A percentile compares a stretch with the other conserved stretches of the same genome.
These are phyloP conservation scores for Candolleomyces eurysporus DNA, from an alignment of 768 basidiomycete species.

Conservation along the genomic window DNA sequence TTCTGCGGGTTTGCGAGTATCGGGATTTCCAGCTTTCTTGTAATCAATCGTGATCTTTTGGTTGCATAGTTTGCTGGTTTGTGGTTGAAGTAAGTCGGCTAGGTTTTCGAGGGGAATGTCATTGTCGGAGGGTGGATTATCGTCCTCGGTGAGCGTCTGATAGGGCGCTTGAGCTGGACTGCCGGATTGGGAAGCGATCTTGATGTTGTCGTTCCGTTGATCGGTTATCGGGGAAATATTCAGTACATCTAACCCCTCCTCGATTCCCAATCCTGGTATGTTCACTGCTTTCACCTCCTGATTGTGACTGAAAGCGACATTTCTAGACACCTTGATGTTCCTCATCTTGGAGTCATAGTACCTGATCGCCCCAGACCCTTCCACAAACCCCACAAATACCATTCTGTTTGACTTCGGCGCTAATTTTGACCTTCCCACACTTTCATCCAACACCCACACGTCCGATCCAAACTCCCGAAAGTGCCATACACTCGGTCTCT, in stretches of 20 bases:
- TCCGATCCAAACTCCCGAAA: slow-evolving; percentile 36
- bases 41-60: no score
- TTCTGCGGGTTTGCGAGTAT: no score
- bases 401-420: not conserved
- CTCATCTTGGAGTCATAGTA: slow-evolving; percentile 20
- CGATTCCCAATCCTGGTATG: not conserved
- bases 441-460: slow-evolving; percentile 29
- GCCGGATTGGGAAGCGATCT: not conserved
- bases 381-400: slow-evolving; percentile 15
- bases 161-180: not conserved
- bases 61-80: no score
- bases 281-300: slow-evolving; percentile 9
- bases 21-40: not conserved
- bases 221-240: no score
- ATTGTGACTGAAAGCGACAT: slow-evolving; percentile 24
- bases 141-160: no score
- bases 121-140: no score
- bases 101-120: no score
- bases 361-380: slow-evolving; percentile 20
- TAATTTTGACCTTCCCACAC: slow-evolving; percentile 1
- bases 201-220: not conserved
- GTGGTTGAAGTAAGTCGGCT: no score
- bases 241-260: not conserved
- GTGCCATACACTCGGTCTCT: slow-evolving; percentile 25
- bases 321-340: slow-evolving; percentile 22